These are phyloP conservation scores for Neobulgaria alba DNA, from an alignment of 2,329 filamentous ascomycete genomes.

Conservation along the genomic window DNA sequence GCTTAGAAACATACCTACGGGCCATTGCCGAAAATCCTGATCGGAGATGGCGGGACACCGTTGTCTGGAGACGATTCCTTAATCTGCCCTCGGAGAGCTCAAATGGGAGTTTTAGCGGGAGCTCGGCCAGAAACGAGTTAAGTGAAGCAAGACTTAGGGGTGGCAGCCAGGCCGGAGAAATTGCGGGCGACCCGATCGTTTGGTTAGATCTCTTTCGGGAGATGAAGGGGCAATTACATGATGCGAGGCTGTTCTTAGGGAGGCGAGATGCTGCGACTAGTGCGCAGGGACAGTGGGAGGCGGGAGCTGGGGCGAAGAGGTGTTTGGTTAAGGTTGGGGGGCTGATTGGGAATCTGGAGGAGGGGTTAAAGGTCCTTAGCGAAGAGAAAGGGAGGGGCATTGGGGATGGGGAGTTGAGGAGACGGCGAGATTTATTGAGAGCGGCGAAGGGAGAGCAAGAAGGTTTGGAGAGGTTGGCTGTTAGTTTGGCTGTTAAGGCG, in stretches of 20 bases:
- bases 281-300: slow-evolving; percentile 49
- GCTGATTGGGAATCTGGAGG: slow-evolving; percentile 53
- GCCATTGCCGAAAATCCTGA: slow-evolving; percentile 67
- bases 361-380: slow-evolving; percentile 52
- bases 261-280: slow-evolving; percentile 53
- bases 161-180: slow-evolving; percentile 15
- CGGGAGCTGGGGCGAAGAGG: slow-evolving; percentile 65
- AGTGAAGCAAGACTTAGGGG: slow-evolving; percentile 22
- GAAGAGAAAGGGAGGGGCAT: slow-evolving; percentile 33
- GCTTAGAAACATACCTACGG: slow-evolving; percentile 63
- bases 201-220: slow-evolving; percentile 73
- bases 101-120: slow-evolving; percentile 30
- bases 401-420: slow-evolving; percentile 66
- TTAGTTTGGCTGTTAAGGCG: slow-evolving; percentile 43
- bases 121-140: slow-evolving; percentile 23
- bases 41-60: slow-evolving; percentile 64
- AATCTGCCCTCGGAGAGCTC: slow-evolving; percentile 49
- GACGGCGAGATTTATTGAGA: slow-evolving; percentile 61
- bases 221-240: slow-evolving; percentile 62
- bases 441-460: slow-evolving; percentile 66
- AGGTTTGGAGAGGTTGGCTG: slow-evolving; percentile 63
- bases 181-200: slow-evolving; percentile 33
- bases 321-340: slow-evolving; percentile 61
- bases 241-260: slow-evolving; percentile 57
- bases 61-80: slow-evolving; percentile 65